Evolutionary conservation across 108 stramenopile species (phyloP), one percentile per base, ranked within the genome.

Genomic region (Chaetoceros muelleri): DNA sequence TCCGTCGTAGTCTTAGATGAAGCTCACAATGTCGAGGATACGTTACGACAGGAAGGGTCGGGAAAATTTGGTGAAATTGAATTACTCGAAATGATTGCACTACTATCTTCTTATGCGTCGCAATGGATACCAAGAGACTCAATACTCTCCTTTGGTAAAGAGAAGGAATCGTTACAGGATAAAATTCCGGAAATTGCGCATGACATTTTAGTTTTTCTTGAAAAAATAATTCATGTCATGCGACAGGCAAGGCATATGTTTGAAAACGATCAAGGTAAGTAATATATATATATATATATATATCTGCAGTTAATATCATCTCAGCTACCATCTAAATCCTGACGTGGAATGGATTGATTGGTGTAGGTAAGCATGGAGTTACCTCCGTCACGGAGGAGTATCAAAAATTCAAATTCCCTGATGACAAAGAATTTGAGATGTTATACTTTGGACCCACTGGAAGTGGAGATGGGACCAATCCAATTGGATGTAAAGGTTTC

Each of bases 1-100:
- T 28, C 91, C 26, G 74, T 98, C n/a, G 86, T 96, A n/a, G 79
- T 98, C n/a, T 64, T 98, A 29, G 96, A 98, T 64, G 96, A 98
- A 69, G 97, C 93, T 8, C 97, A 98, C 74, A 98, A 98, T 67
- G 72, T 98, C 17, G 97, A 96, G 73, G 58, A 68, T 24, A 74
- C 74, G 21, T 57, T 85, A 1, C 55, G 81, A 22, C 82, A 85
- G 23, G 59, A 76, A 44, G 87, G 87, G 1, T 65, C 62, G 52
- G 74, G 79, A 16, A 69, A 70, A 57, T 76, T 67, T 31, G 70
- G 76, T 2, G 77, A 81, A 55, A 65, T 85, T 48, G 87, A 90
- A 51, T 54, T 89, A 2, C 78, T 65, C 34, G 75, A 74, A 24
- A 46, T 87, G 23, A 47, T 80, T 34, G 63, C 60, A 24, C 56